These are phyloP conservation scores for Phialophora macrospora DNA, from an alignment of 2,329 filamentous ascomycete genomes.

Conservation along the genomic window DNA sequence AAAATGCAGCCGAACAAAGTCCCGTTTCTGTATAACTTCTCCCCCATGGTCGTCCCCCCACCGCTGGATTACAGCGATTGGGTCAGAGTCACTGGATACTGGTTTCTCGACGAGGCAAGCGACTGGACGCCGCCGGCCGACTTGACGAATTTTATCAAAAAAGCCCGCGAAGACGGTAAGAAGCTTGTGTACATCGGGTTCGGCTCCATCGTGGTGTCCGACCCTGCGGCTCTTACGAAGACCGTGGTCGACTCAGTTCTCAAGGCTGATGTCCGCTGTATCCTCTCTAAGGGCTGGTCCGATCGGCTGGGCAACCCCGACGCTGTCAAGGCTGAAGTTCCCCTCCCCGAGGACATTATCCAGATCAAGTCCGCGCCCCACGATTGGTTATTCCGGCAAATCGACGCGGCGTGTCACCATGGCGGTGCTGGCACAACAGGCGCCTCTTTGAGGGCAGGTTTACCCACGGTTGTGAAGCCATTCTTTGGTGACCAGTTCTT, in stretches of 20 bases:
- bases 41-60: conserved; percentile 87
- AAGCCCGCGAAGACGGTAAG: conserved; percentile 78
- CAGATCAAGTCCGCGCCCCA: conserved; percentile 91
- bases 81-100: conserved; percentile 97
- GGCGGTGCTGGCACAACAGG: conserved; percentile 95
- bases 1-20: conserved; percentile 96
- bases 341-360: conserved; percentile 77
- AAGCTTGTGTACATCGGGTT: conserved; percentile 97
- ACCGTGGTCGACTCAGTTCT: conserved; percentile 91
- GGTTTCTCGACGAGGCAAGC: conserved; percentile 82
- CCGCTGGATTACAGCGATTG: conserved; percentile 96
- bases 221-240: conserved; percentile 84
- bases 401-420: conserved; percentile 93
- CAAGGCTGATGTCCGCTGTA: conserved; percentile 91
- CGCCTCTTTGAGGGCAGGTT: conserved; percentile 84
- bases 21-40: conserved; percentile 98
- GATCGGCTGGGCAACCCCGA: conserved; percentile 72
- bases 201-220: conserved; percentile 90
- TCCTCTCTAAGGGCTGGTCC: conserved; percentile 96
- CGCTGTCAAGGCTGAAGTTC: conserved; percentile 66
- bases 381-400: conserved; percentile 93
- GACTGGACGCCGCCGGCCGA: conserved; percentile 75
- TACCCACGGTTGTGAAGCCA: conserved; percentile 92
- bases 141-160: conserved; percentile 78
- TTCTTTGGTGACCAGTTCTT: conserved; percentile 99